Base-by-base conservation (phyloP, 306 rosid species). In the Boehmeria nivea region DNA sequence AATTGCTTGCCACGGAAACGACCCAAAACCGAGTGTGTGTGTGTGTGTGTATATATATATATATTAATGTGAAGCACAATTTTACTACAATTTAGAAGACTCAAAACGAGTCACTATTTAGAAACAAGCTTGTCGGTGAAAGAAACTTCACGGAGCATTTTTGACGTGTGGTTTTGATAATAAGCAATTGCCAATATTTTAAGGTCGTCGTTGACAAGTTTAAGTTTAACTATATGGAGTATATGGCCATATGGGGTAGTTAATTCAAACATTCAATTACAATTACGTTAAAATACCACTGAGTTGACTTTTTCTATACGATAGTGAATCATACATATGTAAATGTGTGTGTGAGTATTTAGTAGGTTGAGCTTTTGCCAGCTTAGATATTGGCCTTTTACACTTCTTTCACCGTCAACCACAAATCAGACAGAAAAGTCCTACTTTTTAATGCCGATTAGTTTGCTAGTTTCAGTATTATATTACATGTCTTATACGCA, bases 121-220 rank as follows among this genome's bases (percentile, higher is more conserved):
- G 36, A 31, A 31, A 27, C 17, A 15, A 54, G 8, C 59, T 33
- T 54, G 59, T 33, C 43, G 59, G 59, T 34, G 59, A 54, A 33
- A n/a, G 39, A 51, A 51, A 51, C 39, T 51, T 50, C 12, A 8
- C 19, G 12, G 15, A 21, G 25, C 25, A 18, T 22, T 24, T 26
- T 27, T 51, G 56, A 27, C 56, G 37, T 11, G 56, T 27, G 7
- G 27, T 17, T 13, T 51, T 19, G 28, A 36, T 10, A 15, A 13
- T 51, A n/a, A 51, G 20, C 39, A 51, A 13, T 25, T 27, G n/a
- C n/a, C n/a, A n/a, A n/a, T 51, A 7, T 50, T 28, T 28, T 28
- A n/a, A n/a, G n/a, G n/a, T n/a, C n/a, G n/a, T n/a, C n/a, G n/a
- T n/a, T 28, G 34, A 28, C 34, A 8, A 28, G 5, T 28, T 28